Evolutionary conservation across 192 early-diverging fungal species (phyloP), one percentile per base, ranked within the genome.

Genomic region (Diversispora epigaea): DNA sequence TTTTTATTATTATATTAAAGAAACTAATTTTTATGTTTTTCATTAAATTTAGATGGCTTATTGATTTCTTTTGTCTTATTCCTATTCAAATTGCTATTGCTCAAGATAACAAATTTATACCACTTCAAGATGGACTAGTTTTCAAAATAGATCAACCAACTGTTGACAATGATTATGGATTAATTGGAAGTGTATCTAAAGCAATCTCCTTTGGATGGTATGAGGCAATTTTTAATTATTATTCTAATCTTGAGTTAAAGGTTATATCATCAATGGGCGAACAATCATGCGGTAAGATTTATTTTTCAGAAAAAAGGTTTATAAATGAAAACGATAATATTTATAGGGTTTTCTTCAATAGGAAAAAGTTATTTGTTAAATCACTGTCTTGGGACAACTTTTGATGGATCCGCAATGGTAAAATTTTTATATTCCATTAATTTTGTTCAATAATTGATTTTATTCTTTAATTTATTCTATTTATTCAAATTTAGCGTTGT

Each of bases 361-460:
- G 65, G 73, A 12, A 77, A 77, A 40, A 63, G 57, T 15, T 77
- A 77, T 70, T 63, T 77, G 12, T 45, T 77, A 39, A 77, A 77
- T 47, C 76, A 77, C 57, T 61, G 39, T 58, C 4, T 73, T n/a
- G 71, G 71, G 6, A 47, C 71, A 8, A 73, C 57, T 21, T 73
- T 68, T 57, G 76, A 77, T 56, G 76, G 76, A 25, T 70, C 67
- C 68, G 76, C 76, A 12, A 68, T 70, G 76, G 76, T 77, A 32
- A 64, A 21, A 32, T 69, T 69, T 32, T 21, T 52, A 54, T 32
- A 49, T 69, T 69, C 2, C 25, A 54, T 32, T 32, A 32, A 32
- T 32, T 32, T 2, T 32, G 25, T 32, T 32, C 2, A 2, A 32
- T 32, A 32, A 32, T 32, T 32, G 25, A 32, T 32, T 32, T 1